Evolutionary conservation across 148 eudicot species (phyloP), one percentile per base, ranked within the genome.

Genomic region (Spergularia marina): DNA sequence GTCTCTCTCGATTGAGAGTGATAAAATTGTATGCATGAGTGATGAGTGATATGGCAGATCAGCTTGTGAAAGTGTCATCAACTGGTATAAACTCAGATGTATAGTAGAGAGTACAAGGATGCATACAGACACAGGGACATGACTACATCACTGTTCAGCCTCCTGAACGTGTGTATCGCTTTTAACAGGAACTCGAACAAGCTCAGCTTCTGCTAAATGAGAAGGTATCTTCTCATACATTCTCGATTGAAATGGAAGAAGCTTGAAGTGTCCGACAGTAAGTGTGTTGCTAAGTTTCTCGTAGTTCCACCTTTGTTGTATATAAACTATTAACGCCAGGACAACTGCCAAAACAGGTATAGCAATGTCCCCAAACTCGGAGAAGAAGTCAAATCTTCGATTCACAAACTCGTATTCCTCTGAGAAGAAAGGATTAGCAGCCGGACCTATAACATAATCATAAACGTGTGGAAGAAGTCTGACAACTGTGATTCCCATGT

Each of bases 381-480:
- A 89, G 81, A 71, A 94, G 40, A 91, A 94, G 66, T 90, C 96
- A 12, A 82, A 65, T 16, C 75, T 76, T 0, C 82, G 91, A 77
- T 91, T 87, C 80, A 86, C 91, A 72, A 94, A 91, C 76, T 86
- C 92, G 17, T 90, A 90, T 40, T 87, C 97, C 60, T 88, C 87
- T 0, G 89, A 76, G 74, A 87, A 91, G 74, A 86, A 91, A 5
- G 97, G 97, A 61, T 85, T 91, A 1, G 83, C 58, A 3, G 79
- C 68, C 0, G 92, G 89, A 39, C 91, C 83, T 54, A 82, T 81
- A 12, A 89, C 60, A 64, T 71, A 86, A 74, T 94, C 97, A 53
- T 90, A 94, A 30, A 89, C 39, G 71, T 94, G 98, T 12, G 97
- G 98, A 51, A 91, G 88, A 53, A 94, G 82, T 81, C 93, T 83